phyloP scores from a whole-genome alignment of 2,329 filamentous ascomycete species.

The Xylariaceae sp. region DNA sequence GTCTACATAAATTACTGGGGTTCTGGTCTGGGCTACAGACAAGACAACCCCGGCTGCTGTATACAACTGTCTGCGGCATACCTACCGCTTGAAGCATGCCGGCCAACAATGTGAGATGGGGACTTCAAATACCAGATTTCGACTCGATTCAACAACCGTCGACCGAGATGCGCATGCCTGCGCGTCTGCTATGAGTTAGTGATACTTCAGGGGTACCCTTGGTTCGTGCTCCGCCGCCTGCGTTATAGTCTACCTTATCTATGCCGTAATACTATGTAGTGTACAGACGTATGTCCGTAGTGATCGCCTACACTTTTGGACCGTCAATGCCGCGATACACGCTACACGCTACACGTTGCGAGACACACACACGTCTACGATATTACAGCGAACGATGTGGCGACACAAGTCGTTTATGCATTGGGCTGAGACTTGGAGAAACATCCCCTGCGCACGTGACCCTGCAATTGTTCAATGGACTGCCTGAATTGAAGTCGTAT shows the following conservation, averaged over 20 bases:
- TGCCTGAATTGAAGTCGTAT: neutral
- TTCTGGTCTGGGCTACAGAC: no score
- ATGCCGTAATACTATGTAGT: no score
- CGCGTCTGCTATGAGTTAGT: no score
- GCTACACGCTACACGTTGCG: constrained; percentile 20
- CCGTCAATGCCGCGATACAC: neutral
- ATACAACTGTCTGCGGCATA: neutral
- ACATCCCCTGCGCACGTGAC: constrained; percentile 5
- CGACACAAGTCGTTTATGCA: constrained; percentile 22
- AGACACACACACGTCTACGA: constrained; percentile 12
- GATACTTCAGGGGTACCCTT: constrained; percentile 9
- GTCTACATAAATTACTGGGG: no score
- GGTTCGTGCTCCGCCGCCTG: constrained; percentile 3
- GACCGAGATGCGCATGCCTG: neutral
- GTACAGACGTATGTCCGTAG: no score
- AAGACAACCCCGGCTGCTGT: no score
- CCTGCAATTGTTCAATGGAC: neutral
- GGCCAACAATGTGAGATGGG: neutral
- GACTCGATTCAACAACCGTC: neutral
- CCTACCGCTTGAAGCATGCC: neutral
- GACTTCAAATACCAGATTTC: neutral
- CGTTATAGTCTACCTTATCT: neutral
- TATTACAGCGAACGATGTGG: constrained; percentile 27
- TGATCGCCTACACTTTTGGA: neutral
- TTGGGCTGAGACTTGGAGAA: constrained; percentile 15